Percentiles rank a stretch among this genome's conserved stretches.
phyloP scores from a whole-genome alignment of 108 stramenopile genomes.

The Conticribra weissflogii region DNA sequence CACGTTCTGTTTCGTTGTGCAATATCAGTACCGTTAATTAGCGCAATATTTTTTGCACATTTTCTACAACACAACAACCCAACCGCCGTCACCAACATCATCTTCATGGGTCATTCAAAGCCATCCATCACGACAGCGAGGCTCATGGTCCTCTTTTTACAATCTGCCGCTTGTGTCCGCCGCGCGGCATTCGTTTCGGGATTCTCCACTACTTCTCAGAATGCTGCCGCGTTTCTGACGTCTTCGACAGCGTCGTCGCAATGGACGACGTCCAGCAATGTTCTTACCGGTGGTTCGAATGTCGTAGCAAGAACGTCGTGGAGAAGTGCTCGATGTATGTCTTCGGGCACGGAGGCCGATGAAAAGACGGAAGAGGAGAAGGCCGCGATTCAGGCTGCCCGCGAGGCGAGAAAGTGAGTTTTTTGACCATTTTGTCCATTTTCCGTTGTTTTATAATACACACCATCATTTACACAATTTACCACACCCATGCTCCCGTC shows the following conservation, averaged over 20 bases:
- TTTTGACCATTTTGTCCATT: neutral
- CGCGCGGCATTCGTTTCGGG: conserved; percentile 2
- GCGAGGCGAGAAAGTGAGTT: conserved; percentile 81
- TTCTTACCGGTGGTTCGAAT: neutral
- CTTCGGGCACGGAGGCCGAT: conserved; percentile 29
- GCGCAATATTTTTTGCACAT: too few relatives aligned
- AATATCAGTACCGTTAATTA: too few relatives aligned
- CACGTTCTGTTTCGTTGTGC: too few relatives aligned
- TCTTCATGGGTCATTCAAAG: too few relatives aligned
- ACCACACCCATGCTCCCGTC: too few relatives aligned
- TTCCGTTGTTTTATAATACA: neutral
- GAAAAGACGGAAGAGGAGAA: conserved; percentile 85
- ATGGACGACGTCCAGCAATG: neutral
- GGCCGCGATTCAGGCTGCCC: conserved; percentile 70
- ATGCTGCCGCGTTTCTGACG: conserved; percentile 18
- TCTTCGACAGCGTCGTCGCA: neutral
- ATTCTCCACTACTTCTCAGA: neutral
- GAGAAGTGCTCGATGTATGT: conserved; percentile 33
- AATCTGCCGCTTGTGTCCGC: conserved; percentile 11
- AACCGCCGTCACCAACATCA: too few relatives aligned
- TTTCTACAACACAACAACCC: too few relatives aligned
- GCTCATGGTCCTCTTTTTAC: conserved; percentile 15
- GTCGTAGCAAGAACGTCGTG: neutral
- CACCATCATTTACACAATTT: neutral
- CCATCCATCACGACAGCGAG: too few relatives aligned